Percentiles rank a stretch among this genome's conserved stretches.
Conservation (phyloP, 768 basidiomycete species). For the Multifurca ochricompacta region DNA sequence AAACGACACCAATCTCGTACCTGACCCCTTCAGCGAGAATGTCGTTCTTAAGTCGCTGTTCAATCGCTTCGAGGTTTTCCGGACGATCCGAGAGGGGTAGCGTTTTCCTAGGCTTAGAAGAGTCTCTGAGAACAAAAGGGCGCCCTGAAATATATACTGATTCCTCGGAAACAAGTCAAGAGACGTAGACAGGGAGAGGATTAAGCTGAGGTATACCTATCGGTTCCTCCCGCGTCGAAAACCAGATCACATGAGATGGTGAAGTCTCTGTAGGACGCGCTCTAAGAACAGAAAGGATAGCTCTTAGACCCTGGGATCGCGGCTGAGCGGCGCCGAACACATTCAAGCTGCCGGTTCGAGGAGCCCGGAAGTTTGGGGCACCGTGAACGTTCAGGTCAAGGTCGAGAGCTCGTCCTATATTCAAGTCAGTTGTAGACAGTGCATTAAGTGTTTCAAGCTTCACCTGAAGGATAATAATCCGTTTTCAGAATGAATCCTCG, state of each 20-base stretch:
- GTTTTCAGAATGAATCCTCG: slow-evolving; percentile 93
- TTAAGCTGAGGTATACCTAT: slow-evolving; percentile 46
- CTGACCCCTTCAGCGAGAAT: slow-evolving; percentile 78
- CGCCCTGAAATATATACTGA: slow-evolving; percentile 83
- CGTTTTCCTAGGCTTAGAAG: slow-evolving; percentile 71
- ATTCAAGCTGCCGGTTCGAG: slow-evolving; percentile 69
- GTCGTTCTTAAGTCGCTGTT: slow-evolving; percentile 80
- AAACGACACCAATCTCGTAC: slow-evolving; percentile 30
- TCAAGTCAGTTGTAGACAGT: neutral
- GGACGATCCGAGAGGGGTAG: slow-evolving; percentile 85
- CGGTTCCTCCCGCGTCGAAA: slow-evolving; percentile 95
- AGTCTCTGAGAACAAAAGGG: slow-evolving; percentile 88
- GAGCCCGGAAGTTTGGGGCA: slow-evolving; percentile 90
- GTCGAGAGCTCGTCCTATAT: slow-evolving; percentile 74
- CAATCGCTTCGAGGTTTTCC: slow-evolving; percentile 91
- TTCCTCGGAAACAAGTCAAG: slow-evolving; percentile 7
- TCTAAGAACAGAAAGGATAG: slow-evolving; percentile 78
- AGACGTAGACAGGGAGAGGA: neutral
- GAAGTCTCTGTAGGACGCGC: slow-evolving; percentile 57
- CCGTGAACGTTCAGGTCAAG: slow-evolving; percentile 89
- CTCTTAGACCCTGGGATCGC: slow-evolving; percentile 82
- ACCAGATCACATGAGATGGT: slow-evolving; percentile 83
- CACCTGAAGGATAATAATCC: slow-evolving; percentile 75
- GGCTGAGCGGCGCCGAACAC: slow-evolving; percentile 97
- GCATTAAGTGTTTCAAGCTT: neutral